Conservation (phyloP, 73 alveolate species). For the Paramecium caudatum region DNA sequence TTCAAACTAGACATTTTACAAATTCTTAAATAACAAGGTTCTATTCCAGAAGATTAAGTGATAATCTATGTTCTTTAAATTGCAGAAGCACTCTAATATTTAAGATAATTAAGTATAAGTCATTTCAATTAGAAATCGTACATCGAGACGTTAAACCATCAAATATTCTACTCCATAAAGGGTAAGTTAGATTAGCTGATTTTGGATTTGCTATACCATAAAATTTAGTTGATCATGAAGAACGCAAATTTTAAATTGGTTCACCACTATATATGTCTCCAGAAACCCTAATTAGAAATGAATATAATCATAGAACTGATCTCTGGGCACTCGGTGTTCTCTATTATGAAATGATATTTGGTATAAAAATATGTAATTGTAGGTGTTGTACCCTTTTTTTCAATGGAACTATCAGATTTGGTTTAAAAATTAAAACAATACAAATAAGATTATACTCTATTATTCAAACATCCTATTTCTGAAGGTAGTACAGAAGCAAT, state of each 20-base stretch:
- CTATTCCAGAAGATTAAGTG: constrained; percentile 10
- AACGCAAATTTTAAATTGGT: constrained; percentile 38
- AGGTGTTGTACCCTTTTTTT: constrained; percentile 61
- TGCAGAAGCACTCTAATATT: constrained; percentile 47
- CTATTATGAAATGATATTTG: constrained; percentile 40
- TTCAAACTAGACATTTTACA: not conserved
- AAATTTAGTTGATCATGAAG: constrained; percentile 24
- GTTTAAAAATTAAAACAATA: not conserved
- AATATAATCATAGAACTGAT: constrained; percentile 13
- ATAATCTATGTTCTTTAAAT: not conserved
- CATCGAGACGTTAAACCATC: constrained; percentile 76
- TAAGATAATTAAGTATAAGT: not conserved
- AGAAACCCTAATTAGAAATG: constrained; percentile 5
- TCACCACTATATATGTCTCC: constrained; percentile 71
- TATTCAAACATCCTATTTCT: not conserved
- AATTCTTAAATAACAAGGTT: not conserved
- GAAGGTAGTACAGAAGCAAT: not conserved
- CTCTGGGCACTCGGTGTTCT: constrained; percentile 50
- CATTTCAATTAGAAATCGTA: constrained; percentile 23
- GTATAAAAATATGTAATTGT: not conserved
- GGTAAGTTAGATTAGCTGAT: constrained; percentile 72
- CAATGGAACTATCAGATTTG: constrained; percentile 45
- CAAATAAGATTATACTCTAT: not conserved
- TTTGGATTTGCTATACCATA: constrained; percentile 70
- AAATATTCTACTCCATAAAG: constrained; percentile 66